phyloP scores from a whole-genome alignment of 768 basidiomycete genomes.

The Lepiota venenata region DNA sequence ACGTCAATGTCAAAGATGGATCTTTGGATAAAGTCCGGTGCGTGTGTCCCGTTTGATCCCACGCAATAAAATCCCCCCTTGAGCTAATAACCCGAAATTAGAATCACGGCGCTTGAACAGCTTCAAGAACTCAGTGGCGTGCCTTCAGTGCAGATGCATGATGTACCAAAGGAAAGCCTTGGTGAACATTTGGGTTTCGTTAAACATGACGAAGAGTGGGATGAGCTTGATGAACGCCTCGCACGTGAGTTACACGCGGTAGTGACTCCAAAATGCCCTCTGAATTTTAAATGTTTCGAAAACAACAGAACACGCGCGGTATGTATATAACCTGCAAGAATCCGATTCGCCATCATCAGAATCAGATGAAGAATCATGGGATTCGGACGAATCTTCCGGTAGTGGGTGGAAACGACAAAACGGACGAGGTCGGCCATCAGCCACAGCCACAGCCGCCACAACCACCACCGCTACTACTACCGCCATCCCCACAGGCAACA shows the following conservation, averaged over 20 bases:
- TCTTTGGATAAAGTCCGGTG: conserved; percentile 80
- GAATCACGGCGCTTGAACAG: conserved; percentile 37
- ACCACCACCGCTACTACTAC: conserved; percentile 6
- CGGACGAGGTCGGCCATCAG: conserved; percentile 17
- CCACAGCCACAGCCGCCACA: not conserved
- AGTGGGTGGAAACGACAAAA: conserved; percentile 18
- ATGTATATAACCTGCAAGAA: conserved; percentile 59
- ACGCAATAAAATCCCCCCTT: too few species aligned
- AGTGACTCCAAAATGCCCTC: too few species aligned
- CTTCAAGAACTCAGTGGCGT: conserved; percentile 51
- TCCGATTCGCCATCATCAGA: conserved; percentile 31
- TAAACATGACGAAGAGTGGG: conserved; percentile 45
- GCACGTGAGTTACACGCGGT: too few species aligned
- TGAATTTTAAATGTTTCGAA: too few species aligned
- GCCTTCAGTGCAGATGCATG: conserved; percentile 85
- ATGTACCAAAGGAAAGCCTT: conserved; percentile 72
- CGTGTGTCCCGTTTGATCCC: conserved; percentile 20
- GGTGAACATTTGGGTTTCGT: conserved; percentile 59
- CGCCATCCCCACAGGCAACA: conserved; percentile 12
- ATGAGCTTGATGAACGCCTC: conserved; percentile 66
- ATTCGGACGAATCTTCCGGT: conserved; percentile 45
- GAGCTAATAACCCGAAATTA: conserved; percentile 12
- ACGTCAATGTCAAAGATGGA: conserved; percentile 78
- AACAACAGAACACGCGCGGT: conserved; percentile 57
- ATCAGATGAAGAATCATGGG: conserved; percentile 44